phyloP scores from a whole-genome alignment of 805 yeast species.

The Martiniozyma abietophila region DNA sequence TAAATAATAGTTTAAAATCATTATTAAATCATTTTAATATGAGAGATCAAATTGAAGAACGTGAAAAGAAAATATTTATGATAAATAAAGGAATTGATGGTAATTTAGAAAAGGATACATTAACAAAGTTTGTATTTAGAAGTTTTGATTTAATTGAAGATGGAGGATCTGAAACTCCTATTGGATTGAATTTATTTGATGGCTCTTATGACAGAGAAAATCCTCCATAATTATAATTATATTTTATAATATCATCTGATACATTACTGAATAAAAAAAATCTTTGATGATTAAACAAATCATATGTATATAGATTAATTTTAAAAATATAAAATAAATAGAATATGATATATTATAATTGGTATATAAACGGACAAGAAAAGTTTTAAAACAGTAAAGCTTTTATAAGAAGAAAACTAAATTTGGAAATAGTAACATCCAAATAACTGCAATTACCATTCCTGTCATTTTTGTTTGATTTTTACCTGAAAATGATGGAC shows the following conservation, averaged over 20 bases:
- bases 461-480: too few relatives aligned
- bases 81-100: slow-evolving; percentile 18
- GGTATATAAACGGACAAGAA: too few relatives aligned
- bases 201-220: slow-evolving; percentile 39
- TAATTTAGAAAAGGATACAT: slow-evolving; percentile 10
- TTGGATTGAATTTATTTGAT: slow-evolving; percentile 46
- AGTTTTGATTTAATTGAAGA: slow-evolving; percentile 55
- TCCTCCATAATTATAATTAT: slow-evolving; percentile 20
- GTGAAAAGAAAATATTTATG: slow-evolving; percentile 14
- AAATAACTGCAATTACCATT: too few relatives aligned
- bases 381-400: too few relatives aligned
- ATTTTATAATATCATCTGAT: background rate
- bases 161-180: slow-evolving; percentile 45
- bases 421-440: too few relatives aligned
- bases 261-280: background rate
- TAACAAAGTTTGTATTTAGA: slow-evolving; percentile 32
- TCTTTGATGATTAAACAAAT: too few relatives aligned
- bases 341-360: too few relatives aligned
- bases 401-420: too few relatives aligned
- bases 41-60: slow-evolving; percentile 19
- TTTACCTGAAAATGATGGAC: too few relatives aligned
- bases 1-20: slow-evolving; percentile 23
- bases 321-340: too few relatives aligned
- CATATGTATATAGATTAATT: too few relatives aligned
- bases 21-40: slow-evolving; percentile 18